A percentile compares a stretch with the other conserved stretches of the same genome.
Evolutionary conservation across 192 early-diverging fungal genomes (phyloP).

Genomic region (Linderina pennispora): DNA sequence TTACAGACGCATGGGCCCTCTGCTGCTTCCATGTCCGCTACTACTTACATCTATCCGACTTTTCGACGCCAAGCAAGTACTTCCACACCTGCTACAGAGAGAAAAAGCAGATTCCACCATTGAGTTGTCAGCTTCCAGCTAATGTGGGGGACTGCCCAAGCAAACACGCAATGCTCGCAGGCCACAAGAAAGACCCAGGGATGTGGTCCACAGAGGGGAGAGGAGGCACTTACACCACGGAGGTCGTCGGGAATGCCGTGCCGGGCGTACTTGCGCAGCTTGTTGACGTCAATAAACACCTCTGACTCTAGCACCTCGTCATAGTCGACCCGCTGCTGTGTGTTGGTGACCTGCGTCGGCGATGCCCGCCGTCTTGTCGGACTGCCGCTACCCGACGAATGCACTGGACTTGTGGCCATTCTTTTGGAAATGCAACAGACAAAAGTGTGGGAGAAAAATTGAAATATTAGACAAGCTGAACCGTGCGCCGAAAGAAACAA

Average conservation of each 20-base stretch:
- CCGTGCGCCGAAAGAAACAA: no score
- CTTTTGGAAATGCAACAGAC: no score
- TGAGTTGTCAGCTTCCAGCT: no score
- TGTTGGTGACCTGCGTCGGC: constrained; percentile 46
- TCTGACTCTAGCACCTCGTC: constrained; percentile 73
- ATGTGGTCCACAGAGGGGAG: no score
- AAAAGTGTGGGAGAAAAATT: no score
- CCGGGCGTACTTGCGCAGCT: constrained; percentile 63
- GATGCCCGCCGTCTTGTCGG: constrained; percentile 32
- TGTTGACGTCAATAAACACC: constrained; percentile 76
- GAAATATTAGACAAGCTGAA: no score
- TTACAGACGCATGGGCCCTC: no score
- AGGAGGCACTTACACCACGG: constrained; percentile 59
- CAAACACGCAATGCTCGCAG: no score
- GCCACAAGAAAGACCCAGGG: no score
- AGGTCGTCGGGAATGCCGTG: constrained; percentile 81
- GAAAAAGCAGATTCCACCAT: no score
- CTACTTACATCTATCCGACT: constrained; percentile 61
- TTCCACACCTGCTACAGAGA: constrained; percentile 71
- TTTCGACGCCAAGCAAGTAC: constrained; percentile 76
- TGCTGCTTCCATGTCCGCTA: no score
- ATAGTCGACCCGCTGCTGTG: constrained; percentile 51
- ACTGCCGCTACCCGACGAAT: constrained; percentile 45
- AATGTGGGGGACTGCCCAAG: no score
- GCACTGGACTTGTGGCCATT: constrained; percentile 34